Conservation (phyloP, 306 rosid species). For the Begonia loranthoides region DNA sequence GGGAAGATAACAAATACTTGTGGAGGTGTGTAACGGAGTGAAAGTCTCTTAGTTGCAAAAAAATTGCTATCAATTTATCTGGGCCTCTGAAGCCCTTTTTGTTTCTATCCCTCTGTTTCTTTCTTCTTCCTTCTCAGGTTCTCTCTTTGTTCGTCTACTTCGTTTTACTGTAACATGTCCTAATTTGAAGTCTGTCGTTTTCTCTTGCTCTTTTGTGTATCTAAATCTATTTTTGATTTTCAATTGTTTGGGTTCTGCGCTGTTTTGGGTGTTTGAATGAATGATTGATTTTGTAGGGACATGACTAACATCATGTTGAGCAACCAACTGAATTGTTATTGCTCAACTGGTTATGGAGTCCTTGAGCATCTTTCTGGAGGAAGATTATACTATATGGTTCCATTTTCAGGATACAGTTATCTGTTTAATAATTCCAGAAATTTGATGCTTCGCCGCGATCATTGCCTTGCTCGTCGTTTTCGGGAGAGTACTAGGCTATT, state of each 20-base stretch:
- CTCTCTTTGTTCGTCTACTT: background rate
- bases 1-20: no score
- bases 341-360: conserved; percentile 51
- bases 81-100: background rate
- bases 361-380: conserved; percentile 36
- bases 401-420: conserved; percentile 29
- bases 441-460: conserved; percentile 23
- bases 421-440: conserved; percentile 34
- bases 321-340: conserved; percentile 48
- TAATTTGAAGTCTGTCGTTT: background rate
- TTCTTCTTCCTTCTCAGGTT: background rate
- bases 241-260: background rate
- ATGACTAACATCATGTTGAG: conserved; percentile 62
- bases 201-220: background rate
- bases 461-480: conserved; percentile 22
- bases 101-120: background rate
- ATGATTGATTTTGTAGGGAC: conserved; percentile 13
- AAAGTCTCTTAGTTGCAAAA: no score
- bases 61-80: background rate
- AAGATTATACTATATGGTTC: conserved; percentile 26
- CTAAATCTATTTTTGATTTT: background rate
- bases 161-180: background rate
- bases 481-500: conserved; percentile 23
- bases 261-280: background rate
- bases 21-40: no score